These are phyloP conservation scores for Peronospora destructor DNA, from an alignment of 352 stramenopile genomes.

Conservation along the genomic window DNA sequence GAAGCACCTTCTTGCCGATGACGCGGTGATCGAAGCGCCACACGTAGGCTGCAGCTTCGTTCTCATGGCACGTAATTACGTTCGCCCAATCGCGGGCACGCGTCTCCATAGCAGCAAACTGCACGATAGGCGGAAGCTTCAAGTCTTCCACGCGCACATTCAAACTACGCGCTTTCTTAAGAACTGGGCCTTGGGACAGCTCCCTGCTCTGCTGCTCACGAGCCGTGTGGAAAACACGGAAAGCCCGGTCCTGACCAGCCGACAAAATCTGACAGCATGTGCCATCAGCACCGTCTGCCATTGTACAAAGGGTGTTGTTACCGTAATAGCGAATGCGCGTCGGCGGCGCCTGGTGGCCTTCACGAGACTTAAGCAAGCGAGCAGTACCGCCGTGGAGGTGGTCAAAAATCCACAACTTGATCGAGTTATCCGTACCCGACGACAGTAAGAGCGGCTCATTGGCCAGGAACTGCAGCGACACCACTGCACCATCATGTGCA, in stretches of 20 bases:
- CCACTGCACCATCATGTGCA: constrained; percentile 74
- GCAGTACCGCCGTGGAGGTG: constrained; percentile 66
- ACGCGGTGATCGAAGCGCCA: constrained; percentile 90
- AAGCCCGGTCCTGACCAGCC: constrained; percentile 83
- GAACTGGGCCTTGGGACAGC: constrained; percentile 85
- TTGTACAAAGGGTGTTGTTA: constrained; percentile 80
- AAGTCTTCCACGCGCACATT: constrained; percentile 79
- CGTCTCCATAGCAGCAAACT: constrained; percentile 88
- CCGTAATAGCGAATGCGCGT: constrained; percentile 88
- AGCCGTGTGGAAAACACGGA: constrained; percentile 89
- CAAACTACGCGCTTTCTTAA: constrained; percentile 89
- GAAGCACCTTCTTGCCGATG: constrained; percentile 91
- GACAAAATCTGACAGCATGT: constrained; percentile 87
- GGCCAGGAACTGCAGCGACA: constrained; percentile 74
- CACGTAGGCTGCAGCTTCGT: constrained; percentile 90
- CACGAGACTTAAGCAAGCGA: constrained; percentile 84
- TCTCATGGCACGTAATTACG: constrained; percentile 91
- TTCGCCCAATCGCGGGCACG: constrained; percentile 89
- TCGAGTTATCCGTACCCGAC: constrained; percentile 82
- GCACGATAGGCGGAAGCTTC: constrained; percentile 88
- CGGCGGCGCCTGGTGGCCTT: constrained; percentile 80
- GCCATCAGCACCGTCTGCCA: constrained; percentile 78
- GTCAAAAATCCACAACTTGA: constrained; percentile 94
- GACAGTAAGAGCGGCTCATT: constrained; percentile 87
- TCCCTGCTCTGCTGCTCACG: constrained; percentile 86